phyloP scores from a whole-genome alignment of 1,284 basidiomycete genomes.

The Tylopilus sp. region DNA sequence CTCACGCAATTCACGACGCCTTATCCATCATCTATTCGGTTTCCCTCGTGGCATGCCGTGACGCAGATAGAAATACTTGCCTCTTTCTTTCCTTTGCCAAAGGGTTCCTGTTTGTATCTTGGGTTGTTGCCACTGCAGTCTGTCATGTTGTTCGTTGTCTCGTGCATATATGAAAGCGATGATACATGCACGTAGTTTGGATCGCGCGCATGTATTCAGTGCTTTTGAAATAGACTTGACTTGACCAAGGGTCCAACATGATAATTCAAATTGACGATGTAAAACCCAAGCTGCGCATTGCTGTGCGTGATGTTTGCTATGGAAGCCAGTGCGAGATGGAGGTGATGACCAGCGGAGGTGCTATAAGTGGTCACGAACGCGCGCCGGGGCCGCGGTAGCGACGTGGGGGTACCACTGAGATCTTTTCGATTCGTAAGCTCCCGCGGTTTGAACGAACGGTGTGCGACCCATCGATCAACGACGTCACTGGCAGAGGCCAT shows the following conservation, averaged over 20 bases:
- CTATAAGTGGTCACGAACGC: too few relatives aligned
- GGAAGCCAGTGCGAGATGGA: too few relatives aligned
- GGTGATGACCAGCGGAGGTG: too few relatives aligned
- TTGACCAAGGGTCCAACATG: not conserved
- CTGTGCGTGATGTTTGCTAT: not conserved
- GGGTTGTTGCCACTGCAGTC: slow-evolving; percentile 11
- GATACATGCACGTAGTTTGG: not conserved
- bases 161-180: slow-evolving; percentile 2
- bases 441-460: too few relatives aligned
- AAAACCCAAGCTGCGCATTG: slow-evolving; percentile 11
- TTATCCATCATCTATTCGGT: slow-evolving; percentile 31
- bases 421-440: too few relatives aligned
- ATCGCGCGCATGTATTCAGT: too few relatives aligned
- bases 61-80: slow-evolving; percentile 19
- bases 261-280: not conserved
- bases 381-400: too few relatives aligned
- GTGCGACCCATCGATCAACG: too few relatives aligned
- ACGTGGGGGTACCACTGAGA: too few relatives aligned
- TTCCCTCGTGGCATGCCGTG: slow-evolving; percentile 19
- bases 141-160: not conserved
- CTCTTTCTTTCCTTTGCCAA: slow-evolving; percentile 6
- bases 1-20: slow-evolving; percentile 10
- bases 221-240: not conserved
- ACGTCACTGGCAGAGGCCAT: too few relatives aligned
- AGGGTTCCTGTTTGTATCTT: slow-evolving; percentile 13